Base-by-base conservation (phyloP, 805 yeast genomes). In the Pichia scutulata region DNA sequence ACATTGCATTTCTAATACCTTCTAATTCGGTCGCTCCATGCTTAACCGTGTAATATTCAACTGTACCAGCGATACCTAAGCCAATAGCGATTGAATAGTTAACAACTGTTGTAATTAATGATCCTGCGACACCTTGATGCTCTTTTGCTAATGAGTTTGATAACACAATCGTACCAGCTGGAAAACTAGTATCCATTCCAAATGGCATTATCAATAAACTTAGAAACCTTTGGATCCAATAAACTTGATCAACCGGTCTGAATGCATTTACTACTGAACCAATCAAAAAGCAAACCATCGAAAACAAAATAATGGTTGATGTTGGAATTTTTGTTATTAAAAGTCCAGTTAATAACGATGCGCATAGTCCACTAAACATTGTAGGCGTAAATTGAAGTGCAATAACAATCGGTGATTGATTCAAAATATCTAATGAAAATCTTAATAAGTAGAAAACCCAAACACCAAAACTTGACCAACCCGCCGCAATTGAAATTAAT, bases 111-210 rank as follows among this genome's bases (percentile, higher is more conserved):
- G 82, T 74, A 5, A 84, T 82, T 46, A 86, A 67, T 0, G 89
- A 82, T 0, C 89, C 89, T 0, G 89, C 90, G 75, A 83, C 78
- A 9, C 92, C 93, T 65, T 86, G 93, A 56, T 81, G 79, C 51
- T 75, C 70, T 44, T 70, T 63, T 0, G 90, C 89, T 37, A 85
- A 68, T 44, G 68, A 69, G 52, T 80, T 81, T 8, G 84, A 76
- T 41, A 85, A 63, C 14, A 82, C 73, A 45, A 85, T 71, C 0
- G 89, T 78, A 0, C 86, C 81, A 1, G 90, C 82, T 0, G 93
- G 92, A 63, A 84, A 86, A 25, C 86, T 80, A 62, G 82, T 68
- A 62, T 86, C 92, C 89, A 86, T 84, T 2, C 89, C 95, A 72
- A 81, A 82, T 14, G 82, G 75, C 6, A 79, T 66, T 7, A 85